phyloP scores from a whole-genome alignment of 78 protist genomes.

The Salpingoeca rosetta region DNA sequence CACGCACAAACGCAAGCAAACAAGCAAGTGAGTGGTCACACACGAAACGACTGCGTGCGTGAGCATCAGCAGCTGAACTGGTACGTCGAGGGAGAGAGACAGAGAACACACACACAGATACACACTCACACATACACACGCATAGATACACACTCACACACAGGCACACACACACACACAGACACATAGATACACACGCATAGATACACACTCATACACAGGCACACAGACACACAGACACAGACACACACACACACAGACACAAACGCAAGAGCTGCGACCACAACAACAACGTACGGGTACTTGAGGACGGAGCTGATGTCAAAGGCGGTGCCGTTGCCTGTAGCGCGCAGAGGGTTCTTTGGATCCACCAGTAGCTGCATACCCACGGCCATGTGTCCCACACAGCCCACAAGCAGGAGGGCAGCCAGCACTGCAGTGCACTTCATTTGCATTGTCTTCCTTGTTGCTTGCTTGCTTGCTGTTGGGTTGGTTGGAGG shows the following conservation, averaged over 20 bases:
- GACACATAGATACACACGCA: neutral
- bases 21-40: neutral
- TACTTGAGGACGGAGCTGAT: neutral
- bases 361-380: no score
- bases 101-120: neutral
- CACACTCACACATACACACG: neutral
- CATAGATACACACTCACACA: neutral
- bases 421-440: no score
- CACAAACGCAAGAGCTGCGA: neutral
- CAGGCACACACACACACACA: neutral
- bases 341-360: neutral
- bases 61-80: neutral
- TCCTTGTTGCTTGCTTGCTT: no score
- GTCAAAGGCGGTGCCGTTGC: neutral
- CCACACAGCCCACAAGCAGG: no score
- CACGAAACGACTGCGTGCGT: neutral
- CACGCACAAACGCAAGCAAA: neutral
- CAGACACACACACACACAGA: neutral
- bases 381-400: no score
- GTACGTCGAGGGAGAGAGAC: neutral
- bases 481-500: no score
- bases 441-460: no score
- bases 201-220: neutral
- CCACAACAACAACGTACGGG: neutral
- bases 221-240: neutral